Evolutionary conservation across 2,329 filamentous ascomycete genomes (phyloP).

Genomic region (Lecanicillium sp.): DNA sequence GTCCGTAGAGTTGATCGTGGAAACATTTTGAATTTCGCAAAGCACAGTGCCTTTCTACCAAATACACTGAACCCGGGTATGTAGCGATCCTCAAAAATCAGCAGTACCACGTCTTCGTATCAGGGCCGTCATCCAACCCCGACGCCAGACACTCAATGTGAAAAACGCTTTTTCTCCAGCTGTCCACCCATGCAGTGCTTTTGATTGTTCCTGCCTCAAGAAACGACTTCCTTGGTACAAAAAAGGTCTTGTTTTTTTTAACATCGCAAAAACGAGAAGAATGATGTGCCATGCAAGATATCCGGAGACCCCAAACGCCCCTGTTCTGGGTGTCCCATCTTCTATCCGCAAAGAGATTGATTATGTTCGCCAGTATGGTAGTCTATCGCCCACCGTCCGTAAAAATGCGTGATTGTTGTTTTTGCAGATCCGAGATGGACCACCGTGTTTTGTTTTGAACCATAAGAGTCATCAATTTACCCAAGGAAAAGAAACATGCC

Average conservation of each 20-base stretch:
- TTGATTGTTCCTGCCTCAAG: conserved; percentile 33
- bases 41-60: conserved; percentile 46
- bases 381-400: conserved; percentile 45
- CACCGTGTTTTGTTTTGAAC: conserved; percentile 43
- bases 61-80: conserved; percentile 49
- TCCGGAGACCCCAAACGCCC: conserved; percentile 74
- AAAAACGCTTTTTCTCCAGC: conserved; percentile 50
- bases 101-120: conserved; percentile 57
- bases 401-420: conserved; percentile 30
- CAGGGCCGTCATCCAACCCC: conserved; percentile 30
- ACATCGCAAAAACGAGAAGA: conserved; percentile 40
- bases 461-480: conserved; percentile 42
- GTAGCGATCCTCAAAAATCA: conserved; percentile 55
- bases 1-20: conserved; percentile 10
- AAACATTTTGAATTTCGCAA: conserved; percentile 49
- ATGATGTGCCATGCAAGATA: conserved; percentile 66
- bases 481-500: conserved; percentile 43
- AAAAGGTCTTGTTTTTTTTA: conserved; percentile 22
- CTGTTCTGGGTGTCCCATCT: conserved; percentile 60
- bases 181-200: conserved; percentile 50
- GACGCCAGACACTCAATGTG: conserved; percentile 46
- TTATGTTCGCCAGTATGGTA: conserved; percentile 38
- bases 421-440: conserved; percentile 56
- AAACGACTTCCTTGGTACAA: conserved; percentile 41
- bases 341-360: conserved; percentile 58